Conservation (phyloP, 345 rosid species). For the Jatropha curcas region DNA sequence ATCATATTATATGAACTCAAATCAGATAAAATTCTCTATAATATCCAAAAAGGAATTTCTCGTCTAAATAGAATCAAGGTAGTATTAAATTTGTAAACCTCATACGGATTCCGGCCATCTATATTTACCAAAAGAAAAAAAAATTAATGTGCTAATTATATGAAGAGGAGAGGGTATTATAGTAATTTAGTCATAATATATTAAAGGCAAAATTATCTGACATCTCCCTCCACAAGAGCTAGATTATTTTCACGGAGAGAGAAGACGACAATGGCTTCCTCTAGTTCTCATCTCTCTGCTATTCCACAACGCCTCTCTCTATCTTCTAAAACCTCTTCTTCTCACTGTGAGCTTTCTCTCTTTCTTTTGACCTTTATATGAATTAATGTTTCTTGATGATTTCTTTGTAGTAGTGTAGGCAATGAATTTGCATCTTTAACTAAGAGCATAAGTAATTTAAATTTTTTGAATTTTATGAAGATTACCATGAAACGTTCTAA, state of each 20-base stretch:
- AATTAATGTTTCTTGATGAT: too few relatives aligned
- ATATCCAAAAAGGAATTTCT: too few relatives aligned
- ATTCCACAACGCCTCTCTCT: slow-evolving; percentile 31
- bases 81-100: too few relatives aligned
- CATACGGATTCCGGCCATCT: too few relatives aligned
- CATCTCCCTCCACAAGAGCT: neutral
- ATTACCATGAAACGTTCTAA: neutral
- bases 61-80: too few relatives aligned
- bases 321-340: slow-evolving; percentile 9
- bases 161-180: too few relatives aligned
- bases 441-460: neutral
- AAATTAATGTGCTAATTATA: too few relatives aligned
- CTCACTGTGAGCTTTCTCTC: slow-evolving; percentile 37
- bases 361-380: slow-evolving; percentile 4
- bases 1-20: too few relatives aligned
- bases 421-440: neutral
- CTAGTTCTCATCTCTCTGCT: slow-evolving; percentile 33
- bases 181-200: too few relatives aligned
- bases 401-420: neutral
- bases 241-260: too few relatives aligned
- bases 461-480: neutral
- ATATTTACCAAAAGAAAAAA: too few relatives aligned
- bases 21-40: too few relatives aligned
- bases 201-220: neutral
- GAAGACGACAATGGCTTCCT: slow-evolving; percentile 12